Evolutionary conservation across 2,329 filamentous ascomycete species (phyloP), one percentile per base, ranked within the genome.

Genomic region (Exophiala dermatitidis): DNA sequence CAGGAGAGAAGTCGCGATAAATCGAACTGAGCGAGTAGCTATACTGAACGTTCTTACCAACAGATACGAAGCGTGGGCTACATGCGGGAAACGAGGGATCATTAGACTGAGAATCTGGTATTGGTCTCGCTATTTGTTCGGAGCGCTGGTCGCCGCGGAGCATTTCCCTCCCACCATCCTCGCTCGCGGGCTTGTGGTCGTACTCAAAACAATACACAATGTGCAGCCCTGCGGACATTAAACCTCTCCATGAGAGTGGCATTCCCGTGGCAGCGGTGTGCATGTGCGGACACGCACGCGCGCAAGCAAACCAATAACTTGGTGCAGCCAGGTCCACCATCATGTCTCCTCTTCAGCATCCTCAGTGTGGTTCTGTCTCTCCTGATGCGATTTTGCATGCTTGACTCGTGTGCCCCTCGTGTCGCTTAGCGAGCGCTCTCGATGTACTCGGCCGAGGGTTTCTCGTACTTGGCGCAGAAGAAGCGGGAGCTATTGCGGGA

Each of bases 401-500:
- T 41, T 28, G 5, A 26, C 19, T 28, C 10, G 19, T 19, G 19
- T 19, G 19, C 19, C 19, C 19, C 19, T 19, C 10, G 33, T 34
- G 5, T 41, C 3, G 19, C 38, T 46, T 46, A 59, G 6, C 53
- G 56, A n/a, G 56, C 56, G 44, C 46, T 50, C 47, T 61, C 59
- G 26, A 57, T 41, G 41, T 61, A 61, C 36, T 61, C 58, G 26
- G 60, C 56, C 53, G 66, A 70, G 4, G 70, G 68, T 19, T 65
- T 66, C 53, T 72, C 67, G 51, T 76, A 76, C 45, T 69, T 68
- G 19, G 68, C 71, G 3, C 68, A 66, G 57, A 98, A 95, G 71
- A 93, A 95, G 28, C 80, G 80, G 53, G 81, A 77, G 9, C 84
- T 82, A 64, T 91, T 83, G 62, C 85, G 86, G 54, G 84, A 81